phyloP scores from a whole-genome alignment of 1,284 basidiomycete genomes.

The Heterobasidion annosum region DNA sequence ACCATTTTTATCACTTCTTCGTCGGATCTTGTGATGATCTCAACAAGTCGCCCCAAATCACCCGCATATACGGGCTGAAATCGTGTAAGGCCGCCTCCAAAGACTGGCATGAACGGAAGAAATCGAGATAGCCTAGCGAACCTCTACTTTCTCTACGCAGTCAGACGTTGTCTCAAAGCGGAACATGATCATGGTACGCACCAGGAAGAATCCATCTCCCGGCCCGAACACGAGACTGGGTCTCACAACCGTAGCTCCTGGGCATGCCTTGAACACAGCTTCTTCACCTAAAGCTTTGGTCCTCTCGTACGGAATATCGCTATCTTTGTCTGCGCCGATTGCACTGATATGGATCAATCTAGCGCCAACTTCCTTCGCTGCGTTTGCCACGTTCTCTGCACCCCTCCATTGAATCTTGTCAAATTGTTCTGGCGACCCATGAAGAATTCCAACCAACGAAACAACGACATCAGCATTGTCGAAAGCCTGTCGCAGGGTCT shows the following conservation, averaged over 20 bases:
- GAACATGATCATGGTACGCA: slow-evolving; percentile 18
- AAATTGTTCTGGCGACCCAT: slow-evolving; percentile 45
- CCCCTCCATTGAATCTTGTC: slow-evolving; percentile 55
- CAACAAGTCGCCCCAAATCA: slow-evolving; percentile 52
- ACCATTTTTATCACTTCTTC: slow-evolving; percentile 28
- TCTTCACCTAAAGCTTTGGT: slow-evolving; percentile 60
- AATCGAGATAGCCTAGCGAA: slow-evolving; percentile 50
- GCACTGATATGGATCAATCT: slow-evolving; percentile 55
- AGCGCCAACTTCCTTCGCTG: slow-evolving; percentile 35
- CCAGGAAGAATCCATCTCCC: slow-evolving; percentile 65
- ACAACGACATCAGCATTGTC: slow-evolving; percentile 45
- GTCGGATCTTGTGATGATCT: slow-evolving; percentile 43
- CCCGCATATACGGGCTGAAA: slow-evolving; percentile 68
- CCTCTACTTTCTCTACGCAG: slow-evolving; percentile 26
- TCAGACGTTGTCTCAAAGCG: slow-evolving; percentile 4
- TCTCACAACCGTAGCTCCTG: slow-evolving; percentile 51
- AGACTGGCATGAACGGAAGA: slow-evolving; percentile 64
- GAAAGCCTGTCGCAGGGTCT: slow-evolving; percentile 37
- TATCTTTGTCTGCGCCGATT: slow-evolving; percentile 44
- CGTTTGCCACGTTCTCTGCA: slow-evolving; percentile 51
- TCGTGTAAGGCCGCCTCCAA: slow-evolving; percentile 52
- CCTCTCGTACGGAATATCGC: slow-evolving; percentile 40
- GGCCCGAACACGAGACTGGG: slow-evolving; percentile 68
- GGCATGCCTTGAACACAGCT: slow-evolving; percentile 35
- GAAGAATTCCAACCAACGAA: slow-evolving; percentile 58